Evolutionary conservation across 2,329 filamentous ascomycete species (phyloP), one percentile per base, ranked within the genome.

Genomic region (Fonsecaea pugnacius): DNA sequence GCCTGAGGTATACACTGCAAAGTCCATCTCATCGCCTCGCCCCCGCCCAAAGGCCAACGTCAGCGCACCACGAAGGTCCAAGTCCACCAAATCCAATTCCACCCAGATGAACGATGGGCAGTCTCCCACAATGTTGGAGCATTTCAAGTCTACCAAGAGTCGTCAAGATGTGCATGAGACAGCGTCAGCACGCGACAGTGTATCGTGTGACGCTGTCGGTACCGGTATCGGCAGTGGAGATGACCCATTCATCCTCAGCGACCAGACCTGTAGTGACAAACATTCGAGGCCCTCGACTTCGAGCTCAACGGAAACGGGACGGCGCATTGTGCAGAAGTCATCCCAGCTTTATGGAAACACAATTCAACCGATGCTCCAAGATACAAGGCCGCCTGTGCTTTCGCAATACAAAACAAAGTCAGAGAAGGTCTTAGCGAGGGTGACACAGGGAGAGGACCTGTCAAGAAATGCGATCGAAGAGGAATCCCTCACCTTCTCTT

Each of bases 141-240:
- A 38, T 56, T 63, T 68, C 64, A 64, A 68, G 33, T 21, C 54
- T 27, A 63, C 27, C 58, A 68, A 68, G 57, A 53, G 18, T 38
- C 33, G 50, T n/a, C 50, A 50, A 12, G 30, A 21, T 18, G 36
- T 32, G n/a, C 40, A 24, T 10, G 27, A 36, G 4, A 18, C 43
- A 35, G 12, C 16, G 24, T 3, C 38, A 30, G 14, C 40, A n/a
- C 27, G 27, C 40, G 10, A 46, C 24, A 51, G 12, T 24, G 5
- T 43, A 18, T 48, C 27, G 35, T 30, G 14, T 24, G 50, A 51
- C 30, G 18, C 38, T 32, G 33, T 33, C n/a, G 18, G 7, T 52
- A 21, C 40, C 27, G 18, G 18, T 24, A 27, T 9, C 43, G 10
- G 18, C 7, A 48, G 40, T 14, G 36, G 32, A 6, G 50, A 43